Conservation (phyloP, 176 grass and related monocot genomes). For the Miscanthus lutarioriparius region DNA sequence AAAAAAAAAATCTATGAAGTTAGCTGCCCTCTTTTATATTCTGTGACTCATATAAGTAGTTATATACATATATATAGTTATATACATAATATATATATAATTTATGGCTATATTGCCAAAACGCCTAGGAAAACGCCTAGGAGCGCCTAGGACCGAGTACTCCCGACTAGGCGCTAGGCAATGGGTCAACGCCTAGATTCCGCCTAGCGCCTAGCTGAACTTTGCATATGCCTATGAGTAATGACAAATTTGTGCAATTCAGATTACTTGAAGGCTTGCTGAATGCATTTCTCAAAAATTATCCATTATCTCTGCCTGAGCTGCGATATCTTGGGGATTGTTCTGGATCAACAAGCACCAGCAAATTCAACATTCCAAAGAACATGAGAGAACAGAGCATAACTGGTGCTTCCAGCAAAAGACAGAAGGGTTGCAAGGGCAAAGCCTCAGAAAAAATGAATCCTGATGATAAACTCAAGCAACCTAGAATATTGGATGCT, state of each 20-base stretch:
- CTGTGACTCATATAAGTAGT: no score
- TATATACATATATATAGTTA: no score
- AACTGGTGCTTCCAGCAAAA: constrained; percentile 46
- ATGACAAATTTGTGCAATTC: constrained; percentile 36
- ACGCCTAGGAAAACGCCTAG: no score
- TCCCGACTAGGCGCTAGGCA: no score
- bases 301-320: constrained; percentile 72
- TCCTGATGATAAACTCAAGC: constrained; percentile 62
- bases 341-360: constrained; percentile 47
- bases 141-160: no score
- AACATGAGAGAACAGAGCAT: constrained; percentile 44
- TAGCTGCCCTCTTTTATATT: no score
- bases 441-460: constrained; percentile 49
- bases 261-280: constrained; percentile 80
- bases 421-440: constrained; percentile 59
- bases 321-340: constrained; percentile 55
- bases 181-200: no score
- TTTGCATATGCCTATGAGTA: neutral
- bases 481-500: constrained; percentile 70
- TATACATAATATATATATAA: no score
- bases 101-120: no score
- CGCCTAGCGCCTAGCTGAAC: no score
- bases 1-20: no score
- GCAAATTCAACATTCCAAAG: constrained; percentile 54
- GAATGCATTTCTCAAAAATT: constrained; percentile 56